A percentile compares a stretch with the other conserved stretches of the same genome.
Conservation (phyloP, 1,284 basidiomycete species). For the Mycena sp. region DNA sequence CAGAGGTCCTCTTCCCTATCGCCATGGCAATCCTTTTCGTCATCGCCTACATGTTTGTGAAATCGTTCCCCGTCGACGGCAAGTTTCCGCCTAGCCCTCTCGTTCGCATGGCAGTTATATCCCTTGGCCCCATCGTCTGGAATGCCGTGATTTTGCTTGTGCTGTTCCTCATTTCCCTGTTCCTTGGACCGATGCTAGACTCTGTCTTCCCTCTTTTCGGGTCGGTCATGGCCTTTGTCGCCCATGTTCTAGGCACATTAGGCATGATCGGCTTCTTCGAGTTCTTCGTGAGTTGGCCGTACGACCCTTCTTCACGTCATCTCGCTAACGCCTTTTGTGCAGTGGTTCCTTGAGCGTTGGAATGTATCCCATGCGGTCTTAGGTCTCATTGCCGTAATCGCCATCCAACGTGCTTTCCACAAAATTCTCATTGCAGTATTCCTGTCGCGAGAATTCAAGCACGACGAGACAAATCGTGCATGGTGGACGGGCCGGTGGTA, state of each 20-base stretch:
- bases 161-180: constrained; percentile 90
- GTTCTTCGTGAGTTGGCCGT: constrained; percentile 77
- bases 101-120: constrained; percentile 92
- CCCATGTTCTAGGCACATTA: constrained; percentile 81
- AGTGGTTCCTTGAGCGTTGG: constrained; percentile 98
- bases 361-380: constrained; percentile 90
- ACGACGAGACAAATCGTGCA: constrained; percentile 95
- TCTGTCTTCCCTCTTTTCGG: constrained; percentile 88
- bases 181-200: constrained; percentile 93
- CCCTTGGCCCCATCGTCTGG: constrained; percentile 95
- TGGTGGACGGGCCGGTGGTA: constrained; percentile 99
- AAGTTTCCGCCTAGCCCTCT: constrained; percentile 77
- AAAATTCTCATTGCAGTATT: constrained; percentile 93
- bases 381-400: constrained; percentile 87
- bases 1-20: constrained; percentile 89
- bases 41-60: constrained; percentile 91
- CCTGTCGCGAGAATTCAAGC: constrained; percentile 95
- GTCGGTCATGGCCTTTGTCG: constrained; percentile 88
- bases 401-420: constrained; percentile 90
- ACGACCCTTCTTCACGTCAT: too few species aligned
- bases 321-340: constrained; percentile 29
- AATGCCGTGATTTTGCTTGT: constrained; percentile 90
- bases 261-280: constrained; percentile 95
- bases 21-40: constrained; percentile 86
- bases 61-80: constrained; percentile 82